Percentiles rank a stretch among this genome's conserved stretches.
These are phyloP conservation scores for Tolypocladium sp. DNA, from an alignment of 2,329 filamentous ascomycete species.

Conservation along the genomic window DNA sequence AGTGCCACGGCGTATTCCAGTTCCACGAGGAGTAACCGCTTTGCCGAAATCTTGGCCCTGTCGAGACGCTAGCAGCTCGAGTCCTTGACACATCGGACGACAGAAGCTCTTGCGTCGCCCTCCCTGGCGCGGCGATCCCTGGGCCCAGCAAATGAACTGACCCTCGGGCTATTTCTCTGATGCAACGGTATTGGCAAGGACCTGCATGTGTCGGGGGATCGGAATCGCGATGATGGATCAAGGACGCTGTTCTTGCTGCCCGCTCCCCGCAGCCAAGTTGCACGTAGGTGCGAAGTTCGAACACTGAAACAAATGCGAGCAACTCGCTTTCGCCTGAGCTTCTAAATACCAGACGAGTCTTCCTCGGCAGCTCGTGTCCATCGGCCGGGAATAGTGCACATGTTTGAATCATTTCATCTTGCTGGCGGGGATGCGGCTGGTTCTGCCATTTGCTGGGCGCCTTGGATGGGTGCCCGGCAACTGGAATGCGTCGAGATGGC, in stretches of 20 bases:
- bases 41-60: not conserved
- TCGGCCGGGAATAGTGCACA: not conserved
- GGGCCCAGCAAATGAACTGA: not conserved
- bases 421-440: not conserved
- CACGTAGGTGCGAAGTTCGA: not conserved
- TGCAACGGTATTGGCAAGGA: not conserved
- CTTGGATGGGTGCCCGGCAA: not conserved
- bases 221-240: not conserved
- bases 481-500: constrained; percentile 19
- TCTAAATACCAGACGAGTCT: no score
- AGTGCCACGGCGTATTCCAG: not conserved
- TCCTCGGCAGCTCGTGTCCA: not conserved
- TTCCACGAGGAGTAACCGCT: not conserved
- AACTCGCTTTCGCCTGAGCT: not conserved
- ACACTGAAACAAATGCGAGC: not conserved
- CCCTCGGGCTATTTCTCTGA: not conserved
- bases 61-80: not conserved
- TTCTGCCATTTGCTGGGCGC: not conserved
- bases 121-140: not conserved
- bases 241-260: not conserved
- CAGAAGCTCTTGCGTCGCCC: not conserved
- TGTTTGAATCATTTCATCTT: not conserved
- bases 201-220: not conserved
- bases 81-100: not conserved
- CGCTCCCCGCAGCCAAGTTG: not conserved